Evolutionary conservation across 1,284 basidiomycete species (phyloP).

Genomic region (Microbotryum scabiosae): DNA sequence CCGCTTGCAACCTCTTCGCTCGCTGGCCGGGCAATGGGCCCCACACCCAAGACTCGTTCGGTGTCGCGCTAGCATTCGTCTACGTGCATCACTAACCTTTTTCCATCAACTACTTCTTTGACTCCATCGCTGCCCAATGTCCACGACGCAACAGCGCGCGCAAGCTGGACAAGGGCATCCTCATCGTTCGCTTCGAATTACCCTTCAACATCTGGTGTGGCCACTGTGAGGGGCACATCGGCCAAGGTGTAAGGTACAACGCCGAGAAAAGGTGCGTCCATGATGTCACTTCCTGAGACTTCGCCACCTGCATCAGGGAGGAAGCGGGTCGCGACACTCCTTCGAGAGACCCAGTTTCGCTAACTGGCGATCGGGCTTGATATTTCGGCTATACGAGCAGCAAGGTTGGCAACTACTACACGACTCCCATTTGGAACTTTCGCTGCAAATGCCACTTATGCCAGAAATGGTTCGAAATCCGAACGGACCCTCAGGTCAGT

Average conservation of each 20-base stretch:
- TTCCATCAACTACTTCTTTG: too few species aligned
- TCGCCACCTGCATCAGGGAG: too few species aligned
- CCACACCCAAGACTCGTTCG: too few species aligned
- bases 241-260: constrained; percentile 96
- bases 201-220: constrained; percentile 98
- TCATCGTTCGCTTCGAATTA: constrained; percentile 68
- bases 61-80: too few species aligned
- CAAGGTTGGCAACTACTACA: constrained; percentile 90
- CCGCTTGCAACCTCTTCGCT: too few species aligned
- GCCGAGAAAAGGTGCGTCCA: constrained; percentile 63
- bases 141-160: constrained; percentile 56
- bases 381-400: constrained; percentile 38
- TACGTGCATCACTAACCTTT: too few species aligned
- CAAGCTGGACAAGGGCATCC: constrained; percentile 85
- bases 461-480: constrained; percentile 81
- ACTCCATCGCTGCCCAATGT: too few species aligned
- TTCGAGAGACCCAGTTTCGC: too few species aligned
- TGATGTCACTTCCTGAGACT: too few species aligned
- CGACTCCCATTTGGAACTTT: constrained; percentile 88
- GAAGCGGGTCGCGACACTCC: too few species aligned
- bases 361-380: too few species aligned
- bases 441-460: constrained; percentile 95
- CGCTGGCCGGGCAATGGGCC: too few species aligned
- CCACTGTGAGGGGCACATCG: constrained; percentile 86
- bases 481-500: constrained; percentile 85